A percentile compares a stretch with the other conserved stretches of the same genome.
phyloP scores from a whole-genome alignment of 108 stramenopile species.

The Cylindrotheca closterium region DNA sequence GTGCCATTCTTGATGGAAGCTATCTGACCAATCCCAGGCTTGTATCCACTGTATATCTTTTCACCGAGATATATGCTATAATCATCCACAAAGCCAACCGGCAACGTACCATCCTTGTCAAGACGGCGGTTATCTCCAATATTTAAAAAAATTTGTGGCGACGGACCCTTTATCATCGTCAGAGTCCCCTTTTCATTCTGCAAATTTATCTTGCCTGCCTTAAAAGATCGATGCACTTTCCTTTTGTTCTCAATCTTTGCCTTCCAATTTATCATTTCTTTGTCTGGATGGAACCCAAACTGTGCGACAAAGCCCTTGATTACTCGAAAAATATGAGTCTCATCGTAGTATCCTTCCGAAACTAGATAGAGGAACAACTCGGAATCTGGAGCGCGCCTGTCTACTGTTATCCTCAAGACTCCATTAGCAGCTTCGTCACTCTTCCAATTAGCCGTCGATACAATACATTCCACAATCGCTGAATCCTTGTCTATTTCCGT shows the following conservation, averaged over 20 bases:
- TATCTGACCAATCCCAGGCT: constrained; percentile 11
- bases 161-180: constrained; percentile 8
- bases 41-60: constrained; percentile 12
- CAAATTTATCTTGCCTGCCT: background rate
- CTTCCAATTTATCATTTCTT: background rate
- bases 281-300: background rate
- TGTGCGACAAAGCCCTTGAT: constrained; percentile 14
- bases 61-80: background rate
- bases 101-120: constrained; percentile 12
- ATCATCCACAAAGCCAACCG: constrained; percentile 6
- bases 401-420: background rate
- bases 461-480: background rate
- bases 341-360: background rate
- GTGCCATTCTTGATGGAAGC: background rate
- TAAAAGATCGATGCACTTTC: background rate
- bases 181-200: constrained; percentile 4
- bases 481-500: too few species aligned
- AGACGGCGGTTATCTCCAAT: constrained; percentile 14
- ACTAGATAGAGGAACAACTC: background rate
- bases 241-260: background rate
- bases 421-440: background rate
- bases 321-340: constrained; percentile 5
- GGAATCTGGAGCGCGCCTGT: background rate
- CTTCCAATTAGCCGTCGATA: background rate
- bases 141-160: constrained; percentile 14